Base-by-base conservation (phyloP, 2,329 filamentous ascomycete genomes). In the Pezicula rhizophila region DNA sequence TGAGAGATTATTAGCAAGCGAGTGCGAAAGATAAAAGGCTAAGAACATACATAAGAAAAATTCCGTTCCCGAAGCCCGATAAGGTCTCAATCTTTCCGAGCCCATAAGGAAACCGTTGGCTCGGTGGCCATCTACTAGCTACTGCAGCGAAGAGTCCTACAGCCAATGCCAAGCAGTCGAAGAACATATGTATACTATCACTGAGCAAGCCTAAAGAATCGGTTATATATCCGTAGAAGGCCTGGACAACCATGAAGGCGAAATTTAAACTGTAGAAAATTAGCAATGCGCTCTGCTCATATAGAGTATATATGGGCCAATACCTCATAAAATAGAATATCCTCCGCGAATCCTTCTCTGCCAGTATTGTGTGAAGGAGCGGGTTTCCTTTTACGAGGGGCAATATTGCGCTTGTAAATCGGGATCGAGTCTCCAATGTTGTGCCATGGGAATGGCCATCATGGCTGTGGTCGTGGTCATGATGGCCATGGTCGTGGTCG, bases 151-250 rank as follows among this genome's bases (percentile, higher is more conserved):
- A 85, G 8, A 99, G 75, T 10, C 93, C 93, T 33, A 99, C 90
- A 1, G 88, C 81, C 25, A 99, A 77, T 17, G 92, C 93, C 33
- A 96, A 83, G 58, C 93, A 99, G 68, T 99, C 93, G 60, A 99
- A 97, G 62, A 99, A 92, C 93, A 99, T 99, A 70, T 99, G 93
- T 54, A 99, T 93, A 61, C 91, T 97, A 68, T 99, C 93, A 57
- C 90, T 96, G 15, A 99, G 79, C n/a, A 99, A 76, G 2, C 93
- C 93, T 5, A 99, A 73, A 0, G 93, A 99, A 57, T 95, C 91
- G 3, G 90, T 97, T 10, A 93, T 71, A 60, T 93, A 95, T 43
- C 93, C 93, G 63, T 99, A 99, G 53, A 92, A 89, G 37, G 91
- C 87, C 62, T 99, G 93, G 1, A 99, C 82, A 31, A 87, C 72